Conservation (phyloP, 2,329 filamentous ascomycete genomes). For the Xylariaceae sp. region DNA sequence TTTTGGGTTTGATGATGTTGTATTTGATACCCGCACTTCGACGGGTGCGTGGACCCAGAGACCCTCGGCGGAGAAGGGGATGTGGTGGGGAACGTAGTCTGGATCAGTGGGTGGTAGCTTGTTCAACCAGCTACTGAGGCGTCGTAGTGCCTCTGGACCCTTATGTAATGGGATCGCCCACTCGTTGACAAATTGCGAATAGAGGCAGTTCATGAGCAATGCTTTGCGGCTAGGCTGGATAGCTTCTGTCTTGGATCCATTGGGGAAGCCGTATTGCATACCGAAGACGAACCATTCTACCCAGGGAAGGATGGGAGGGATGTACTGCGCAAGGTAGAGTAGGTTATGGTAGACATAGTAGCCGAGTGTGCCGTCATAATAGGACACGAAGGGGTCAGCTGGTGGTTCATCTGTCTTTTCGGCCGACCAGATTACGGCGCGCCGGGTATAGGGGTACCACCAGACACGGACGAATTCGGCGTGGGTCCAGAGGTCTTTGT, state of each 20-base stretch:
- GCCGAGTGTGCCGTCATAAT: slow-evolving; percentile 77
- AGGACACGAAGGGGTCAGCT: slow-evolving; percentile 59
- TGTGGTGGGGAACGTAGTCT: slow-evolving; percentile 60
- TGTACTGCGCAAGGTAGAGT: slow-evolving; percentile 71
- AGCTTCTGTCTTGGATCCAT: slow-evolving; percentile 64
- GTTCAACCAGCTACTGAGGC: slow-evolving; percentile 83
- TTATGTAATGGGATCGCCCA: slow-evolving; percentile 87
- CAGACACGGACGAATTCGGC: slow-evolving; percentile 90
- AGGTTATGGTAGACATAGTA: slow-evolving; percentile 91
- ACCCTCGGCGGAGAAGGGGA: slow-evolving; percentile 75
- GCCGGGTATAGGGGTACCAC: slow-evolving; percentile 93
- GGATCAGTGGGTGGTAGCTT: slow-evolving; percentile 57
- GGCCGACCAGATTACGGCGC: slow-evolving; percentile 87
- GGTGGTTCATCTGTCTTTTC: slow-evolving; percentile 65
- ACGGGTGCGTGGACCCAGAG: slow-evolving; percentile 86
- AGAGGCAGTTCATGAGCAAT: slow-evolving; percentile 93
- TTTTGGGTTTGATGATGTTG: slow-evolving; percentile 40
- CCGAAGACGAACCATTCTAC: slow-evolving; percentile 96
- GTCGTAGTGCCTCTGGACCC: slow-evolving; percentile 79
- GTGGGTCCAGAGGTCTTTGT: slow-evolving; percentile 70
- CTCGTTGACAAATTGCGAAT: slow-evolving; percentile 98
- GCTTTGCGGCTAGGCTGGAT: slow-evolving; percentile 77
- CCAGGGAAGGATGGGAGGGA: slow-evolving; percentile 77
- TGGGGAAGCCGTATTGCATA: slow-evolving; percentile 90
- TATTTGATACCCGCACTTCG: slow-evolving; percentile 83